Conservation (phyloP, 2,329 filamentous ascomycete species). For the Colletotrichum tofieldiae region DNA sequence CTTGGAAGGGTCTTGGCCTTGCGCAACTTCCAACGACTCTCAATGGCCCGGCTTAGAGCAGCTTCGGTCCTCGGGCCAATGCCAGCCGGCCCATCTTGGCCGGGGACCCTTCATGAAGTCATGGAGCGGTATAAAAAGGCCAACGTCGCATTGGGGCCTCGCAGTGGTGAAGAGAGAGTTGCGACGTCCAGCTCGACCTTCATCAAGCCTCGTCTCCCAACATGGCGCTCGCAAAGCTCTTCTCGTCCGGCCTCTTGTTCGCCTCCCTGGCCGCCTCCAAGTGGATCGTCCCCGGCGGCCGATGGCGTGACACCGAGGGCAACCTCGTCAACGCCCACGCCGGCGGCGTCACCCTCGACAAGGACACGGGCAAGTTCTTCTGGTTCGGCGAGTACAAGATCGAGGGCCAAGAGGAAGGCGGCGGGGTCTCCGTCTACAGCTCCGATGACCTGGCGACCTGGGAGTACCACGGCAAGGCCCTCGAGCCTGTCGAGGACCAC, state of each 20-base stretch:
- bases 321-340: slow-evolving; percentile 75
- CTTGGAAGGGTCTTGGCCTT: slow-evolving; percentile 26
- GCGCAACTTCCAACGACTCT: slow-evolving; percentile 19
- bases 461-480: slow-evolving; percentile 69
- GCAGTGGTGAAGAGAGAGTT: background rate
- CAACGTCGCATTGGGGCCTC: slow-evolving; percentile 5
- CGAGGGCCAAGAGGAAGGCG: slow-evolving; percentile 71
- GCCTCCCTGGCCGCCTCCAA: slow-evolving; percentile 54
- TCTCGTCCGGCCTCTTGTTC: slow-evolving; percentile 35
- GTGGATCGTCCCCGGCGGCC: slow-evolving; percentile 74
- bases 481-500: slow-evolving; percentile 70
- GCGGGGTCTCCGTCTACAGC: slow-evolving; percentile 73
- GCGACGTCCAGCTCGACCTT: slow-evolving; percentile 7
- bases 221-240: slow-evolving; percentile 40
- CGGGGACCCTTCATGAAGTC: slow-evolving; percentile 4
- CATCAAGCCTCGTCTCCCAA: slow-evolving; percentile 1
- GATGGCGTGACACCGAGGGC: slow-evolving; percentile 74
- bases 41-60: slow-evolving; percentile 36
- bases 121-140: slow-evolving; percentile 26
- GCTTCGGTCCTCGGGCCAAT: slow-evolving; percentile 37
- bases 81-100: slow-evolving; percentile 27
- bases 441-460: slow-evolving; percentile 74
- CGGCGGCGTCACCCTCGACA: slow-evolving; percentile 68
- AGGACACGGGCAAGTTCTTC: slow-evolving; percentile 69
- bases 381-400: slow-evolving; percentile 76